Base-by-base conservation (phyloP, 768 basidiomycete genomes). In the Amyloporia xantha region DNA sequence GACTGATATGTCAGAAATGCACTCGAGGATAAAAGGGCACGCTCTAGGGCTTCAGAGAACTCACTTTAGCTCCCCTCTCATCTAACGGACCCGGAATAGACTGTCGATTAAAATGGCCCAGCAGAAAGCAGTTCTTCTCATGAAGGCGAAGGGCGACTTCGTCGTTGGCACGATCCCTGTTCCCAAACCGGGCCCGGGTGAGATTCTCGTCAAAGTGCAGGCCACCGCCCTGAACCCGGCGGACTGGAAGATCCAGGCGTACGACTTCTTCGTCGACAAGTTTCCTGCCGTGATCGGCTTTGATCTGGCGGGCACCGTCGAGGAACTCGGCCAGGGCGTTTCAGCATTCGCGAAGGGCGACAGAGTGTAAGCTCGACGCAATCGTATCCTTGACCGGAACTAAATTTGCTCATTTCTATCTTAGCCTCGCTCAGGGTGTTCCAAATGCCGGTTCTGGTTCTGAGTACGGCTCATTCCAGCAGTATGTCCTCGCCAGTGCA, bases 241-340 rank as follows among this genome's bases (percentile, higher is more conserved):
- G n/a, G 69, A 71, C 55, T 68, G 67, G 66, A 66, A 65, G 52
- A 55, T 65, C 28, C 62, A 63, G 20, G 51, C 43, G 13, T 62
- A 59, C 12, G 37, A 54, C 24, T 41, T 63, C n/a, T n/a, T 66
- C 48, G 37, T 74, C n/a, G 51, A 68, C n/a, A 45, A 59, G 2
- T 77, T 50, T 49, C 75, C 74, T 1, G 57, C 59, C 15, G 54
- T 72, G 39, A 41, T 69, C 27, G 74, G 71, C 5, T 50, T 44
- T 3, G 73, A 76, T n/a, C 62, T 50, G 13, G 68, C 72, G 5
- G 73, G 75, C 15, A 61, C 59, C 19, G 65, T 73, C 27, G 65
- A 64, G 20, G 62, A 62, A 25, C 62, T 73, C n/a, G 74, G 70
- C 15, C 54, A 65, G n/a, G 66, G 59, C 1, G 74, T 75, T 1